Conservation (phyloP, 2,329 filamentous ascomycete genomes). For the Chrysoporthe austroafricana region DNA sequence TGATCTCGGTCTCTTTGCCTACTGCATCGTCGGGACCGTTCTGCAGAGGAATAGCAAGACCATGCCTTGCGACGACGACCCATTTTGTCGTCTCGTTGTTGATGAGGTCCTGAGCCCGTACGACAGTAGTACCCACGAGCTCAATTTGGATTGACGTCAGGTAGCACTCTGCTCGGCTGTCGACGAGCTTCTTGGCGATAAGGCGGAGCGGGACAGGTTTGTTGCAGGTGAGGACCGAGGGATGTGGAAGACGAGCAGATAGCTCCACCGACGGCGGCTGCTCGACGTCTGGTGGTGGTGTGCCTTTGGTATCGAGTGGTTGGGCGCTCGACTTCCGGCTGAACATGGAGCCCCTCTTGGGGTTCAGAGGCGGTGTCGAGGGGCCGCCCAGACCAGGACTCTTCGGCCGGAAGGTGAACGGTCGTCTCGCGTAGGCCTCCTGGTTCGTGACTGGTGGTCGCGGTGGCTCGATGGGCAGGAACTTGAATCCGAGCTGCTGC, state of each 20-base stretch:
- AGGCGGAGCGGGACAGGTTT: slow-evolving; percentile 80
- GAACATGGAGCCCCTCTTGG: slow-evolving; percentile 53
- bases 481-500: slow-evolving; percentile 71
- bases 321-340: slow-evolving; percentile 24
- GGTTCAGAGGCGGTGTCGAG: slow-evolving; percentile 42
- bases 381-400: slow-evolving; percentile 35
- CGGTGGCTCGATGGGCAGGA: slow-evolving; percentile 91
- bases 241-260: slow-evolving; percentile 80
- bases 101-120: slow-evolving; percentile 76
- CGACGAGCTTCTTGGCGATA: slow-evolving; percentile 74
- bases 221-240: slow-evolving; percentile 87
- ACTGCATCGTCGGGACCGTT: slow-evolving; percentile 56
- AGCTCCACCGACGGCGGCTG: slow-evolving; percentile 74
- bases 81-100: slow-evolving; percentile 74
- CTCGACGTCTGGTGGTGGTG: slow-evolving; percentile 24
- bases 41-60: slow-evolving; percentile 74
- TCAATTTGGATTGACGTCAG: slow-evolving; percentile 81
- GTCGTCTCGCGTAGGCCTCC: slow-evolving; percentile 82
- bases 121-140: slow-evolving; percentile 76
- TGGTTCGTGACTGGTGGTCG: slow-evolving; percentile 68
- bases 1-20: slow-evolving; percentile 70
- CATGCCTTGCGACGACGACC: slow-evolving; percentile 73
- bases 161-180: slow-evolving; percentile 71
- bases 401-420: slow-evolving; percentile 59
- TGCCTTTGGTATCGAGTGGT: slow-evolving; percentile 12